Evolutionary conservation across 208 protist genomes (phyloP).

Genomic region (Acanthamoeba lenticulata): DNA sequence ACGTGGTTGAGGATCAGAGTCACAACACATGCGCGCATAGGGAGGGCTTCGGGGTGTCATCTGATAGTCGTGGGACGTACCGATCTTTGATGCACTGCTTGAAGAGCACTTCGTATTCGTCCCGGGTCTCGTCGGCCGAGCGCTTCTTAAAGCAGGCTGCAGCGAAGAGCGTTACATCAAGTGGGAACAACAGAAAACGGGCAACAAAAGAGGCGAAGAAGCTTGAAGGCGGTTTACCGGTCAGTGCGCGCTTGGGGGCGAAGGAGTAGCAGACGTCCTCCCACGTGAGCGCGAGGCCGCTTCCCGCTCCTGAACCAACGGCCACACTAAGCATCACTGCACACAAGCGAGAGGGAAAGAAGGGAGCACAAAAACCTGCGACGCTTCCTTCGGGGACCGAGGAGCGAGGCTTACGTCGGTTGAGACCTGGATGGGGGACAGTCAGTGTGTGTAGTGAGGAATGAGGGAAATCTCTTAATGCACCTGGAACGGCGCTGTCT

Average conservation of each 20-base stretch:
- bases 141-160: not conserved
- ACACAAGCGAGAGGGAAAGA: not conserved
- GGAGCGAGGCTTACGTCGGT: too few species aligned
- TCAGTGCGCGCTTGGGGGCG: not conserved
- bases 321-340: not conserved
- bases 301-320: not conserved
- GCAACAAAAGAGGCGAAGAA: not conserved
- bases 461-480: not conserved
- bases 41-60: too few species aligned
- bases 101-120: too few species aligned
- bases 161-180: not conserved
- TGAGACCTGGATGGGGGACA: too few species aligned
- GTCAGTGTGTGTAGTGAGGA: too few species aligned
- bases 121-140: not conserved
- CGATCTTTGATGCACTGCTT: too few species aligned
- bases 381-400: too few species aligned
- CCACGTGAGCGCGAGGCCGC: constrained; percentile 5
- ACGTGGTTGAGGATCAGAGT: constrained; percentile 16
- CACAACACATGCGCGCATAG: too few species aligned
- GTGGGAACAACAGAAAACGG: not conserved
- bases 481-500: too few species aligned
- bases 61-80: too few species aligned
- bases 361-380: not conserved
- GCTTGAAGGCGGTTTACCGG: not conserved
- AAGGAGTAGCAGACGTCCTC: constrained; percentile 19